Evolutionary conservation across 306 rosid genomes (phyloP).

Genomic region (Corylus avellana): DNA sequence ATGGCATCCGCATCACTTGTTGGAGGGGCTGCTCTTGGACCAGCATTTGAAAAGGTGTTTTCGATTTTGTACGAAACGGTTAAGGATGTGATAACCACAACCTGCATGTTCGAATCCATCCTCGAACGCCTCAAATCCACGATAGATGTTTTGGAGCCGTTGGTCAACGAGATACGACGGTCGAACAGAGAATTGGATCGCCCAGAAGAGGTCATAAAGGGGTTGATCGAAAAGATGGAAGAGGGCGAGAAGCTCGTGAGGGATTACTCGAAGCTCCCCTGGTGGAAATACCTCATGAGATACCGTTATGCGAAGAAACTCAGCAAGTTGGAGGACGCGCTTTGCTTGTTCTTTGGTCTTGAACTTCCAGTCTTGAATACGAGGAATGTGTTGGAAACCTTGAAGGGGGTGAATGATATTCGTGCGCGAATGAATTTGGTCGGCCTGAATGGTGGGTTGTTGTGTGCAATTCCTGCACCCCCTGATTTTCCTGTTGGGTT

Average conservation of each 20-base stretch:
- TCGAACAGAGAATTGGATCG: background rate
- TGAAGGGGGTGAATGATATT: background rate
- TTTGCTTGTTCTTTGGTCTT: background rate
- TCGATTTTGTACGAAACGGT: background rate
- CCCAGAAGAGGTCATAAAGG: background rate
- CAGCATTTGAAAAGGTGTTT: background rate
- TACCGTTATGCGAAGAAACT: slow-evolving; percentile 1
- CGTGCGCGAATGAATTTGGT: slow-evolving; percentile 8
- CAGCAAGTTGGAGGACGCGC: background rate
- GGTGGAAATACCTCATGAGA: background rate
- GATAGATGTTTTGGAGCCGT: background rate
- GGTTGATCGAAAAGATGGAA: background rate
- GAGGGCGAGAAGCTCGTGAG: background rate
- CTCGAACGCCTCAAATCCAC: slow-evolving; percentile 12
- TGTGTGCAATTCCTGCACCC: slow-evolving; percentile 28
- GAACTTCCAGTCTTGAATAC: background rate
- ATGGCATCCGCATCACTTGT: background rate
- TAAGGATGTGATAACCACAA: background rate
- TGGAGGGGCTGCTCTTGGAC: slow-evolving; percentile 8
- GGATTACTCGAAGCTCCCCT: background rate
- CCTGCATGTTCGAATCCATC: slow-evolving; percentile 3
- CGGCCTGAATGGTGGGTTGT: background rate
- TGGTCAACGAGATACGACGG: slow-evolving; percentile 6
- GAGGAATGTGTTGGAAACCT: slow-evolving; percentile 12
- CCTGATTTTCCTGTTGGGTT: slow-evolving; percentile 35